A percentile compares a stretch with the other conserved stretches of the same genome.
Conservation (phyloP, 176 grass and related monocot genomes). For the Aegilops longissima region DNA sequence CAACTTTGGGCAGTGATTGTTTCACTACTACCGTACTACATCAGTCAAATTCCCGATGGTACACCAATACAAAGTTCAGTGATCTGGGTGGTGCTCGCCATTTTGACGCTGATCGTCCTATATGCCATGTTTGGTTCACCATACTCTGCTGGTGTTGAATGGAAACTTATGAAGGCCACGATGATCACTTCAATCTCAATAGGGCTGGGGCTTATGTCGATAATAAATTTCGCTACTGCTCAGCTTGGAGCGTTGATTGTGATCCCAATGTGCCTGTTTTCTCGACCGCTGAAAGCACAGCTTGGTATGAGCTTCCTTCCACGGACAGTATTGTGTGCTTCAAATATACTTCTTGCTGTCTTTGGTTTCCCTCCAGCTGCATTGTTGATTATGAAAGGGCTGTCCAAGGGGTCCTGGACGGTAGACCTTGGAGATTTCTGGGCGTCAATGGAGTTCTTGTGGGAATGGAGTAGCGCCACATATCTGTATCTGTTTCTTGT, state of each 20-base stretch:
- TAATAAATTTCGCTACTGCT: constrained; percentile 92
- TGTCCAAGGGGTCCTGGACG: constrained; percentile 41
- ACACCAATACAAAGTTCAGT: constrained; percentile 35
- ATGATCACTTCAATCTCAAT: constrained; percentile 70
- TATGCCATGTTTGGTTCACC: constrained; percentile 60
- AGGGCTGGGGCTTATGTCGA: constrained; percentile 83
- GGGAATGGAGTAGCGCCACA: constrained; percentile 88
- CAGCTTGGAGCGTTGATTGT: constrained; percentile 83
- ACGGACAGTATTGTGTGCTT: constrained; percentile 33
- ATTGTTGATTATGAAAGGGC: constrained; percentile 47
- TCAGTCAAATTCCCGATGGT: constrained; percentile 58
- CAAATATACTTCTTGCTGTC: constrained; percentile 51
- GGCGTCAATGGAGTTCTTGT: constrained; percentile 76
- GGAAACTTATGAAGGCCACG: constrained; percentile 78
- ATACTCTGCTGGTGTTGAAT: constrained; percentile 62
- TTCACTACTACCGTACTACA: constrained; percentile 64
- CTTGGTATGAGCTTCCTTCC: constrained; percentile 33
- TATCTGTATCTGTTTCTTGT: constrained; percentile 78
- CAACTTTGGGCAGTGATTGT: constrained; percentile 78
- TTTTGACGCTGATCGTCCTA: constrained; percentile 39
- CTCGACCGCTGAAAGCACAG: constrained; percentile 47
- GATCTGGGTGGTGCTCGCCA: constrained; percentile 60
- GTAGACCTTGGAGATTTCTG: constrained; percentile 60
- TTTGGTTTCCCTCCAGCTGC: constrained; percentile 68
- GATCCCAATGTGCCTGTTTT: constrained; percentile 80